Evolutionary conservation across 2,329 filamentous ascomycete species (phyloP).

Genomic region (Pyrenophora seminiperda): DNA sequence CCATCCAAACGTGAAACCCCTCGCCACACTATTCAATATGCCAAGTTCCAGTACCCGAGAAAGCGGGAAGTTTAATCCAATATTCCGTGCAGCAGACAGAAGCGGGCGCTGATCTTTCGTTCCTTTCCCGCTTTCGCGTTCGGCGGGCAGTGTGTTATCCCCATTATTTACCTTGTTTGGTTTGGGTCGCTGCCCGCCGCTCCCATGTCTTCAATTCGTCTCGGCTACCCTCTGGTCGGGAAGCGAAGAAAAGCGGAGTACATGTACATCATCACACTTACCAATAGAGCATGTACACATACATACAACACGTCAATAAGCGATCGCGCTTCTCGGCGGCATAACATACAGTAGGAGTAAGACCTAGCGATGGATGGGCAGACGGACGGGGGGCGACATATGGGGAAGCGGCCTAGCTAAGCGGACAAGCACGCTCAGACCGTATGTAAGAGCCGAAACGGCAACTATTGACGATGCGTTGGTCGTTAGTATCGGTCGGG

Average conservation of each 20-base stretch:
- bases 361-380: constrained; percentile 1
- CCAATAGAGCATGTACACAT: too few species aligned
- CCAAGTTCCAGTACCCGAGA: not conserved
- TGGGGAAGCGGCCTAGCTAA: constrained; percentile 4
- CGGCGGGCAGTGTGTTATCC: constrained; percentile 10
- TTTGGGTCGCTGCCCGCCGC: too few species aligned
- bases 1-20: not conserved
- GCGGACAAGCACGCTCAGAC: constrained; percentile 2
- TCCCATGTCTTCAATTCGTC: not conserved
- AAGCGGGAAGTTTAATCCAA: not conserved
- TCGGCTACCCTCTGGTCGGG: not conserved
- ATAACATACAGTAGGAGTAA: too few species aligned
- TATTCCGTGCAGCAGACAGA: constrained; percentile 11
- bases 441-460: too few species aligned
- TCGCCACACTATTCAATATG: too few species aligned
- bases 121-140: constrained; percentile 8
- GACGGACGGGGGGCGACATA: not conserved
- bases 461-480: constrained; percentile 6
- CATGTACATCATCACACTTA: too few species aligned
- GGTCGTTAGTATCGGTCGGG: too few species aligned
- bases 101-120: constrained; percentile 8
- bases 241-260: constrained; percentile 3
- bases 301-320: constrained; percentile 11
- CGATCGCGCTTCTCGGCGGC: not conserved
- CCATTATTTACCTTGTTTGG: not conserved